Conservation (phyloP, 2,329 filamentous ascomycete genomes). For the Trichoderma polysporum region DNA sequence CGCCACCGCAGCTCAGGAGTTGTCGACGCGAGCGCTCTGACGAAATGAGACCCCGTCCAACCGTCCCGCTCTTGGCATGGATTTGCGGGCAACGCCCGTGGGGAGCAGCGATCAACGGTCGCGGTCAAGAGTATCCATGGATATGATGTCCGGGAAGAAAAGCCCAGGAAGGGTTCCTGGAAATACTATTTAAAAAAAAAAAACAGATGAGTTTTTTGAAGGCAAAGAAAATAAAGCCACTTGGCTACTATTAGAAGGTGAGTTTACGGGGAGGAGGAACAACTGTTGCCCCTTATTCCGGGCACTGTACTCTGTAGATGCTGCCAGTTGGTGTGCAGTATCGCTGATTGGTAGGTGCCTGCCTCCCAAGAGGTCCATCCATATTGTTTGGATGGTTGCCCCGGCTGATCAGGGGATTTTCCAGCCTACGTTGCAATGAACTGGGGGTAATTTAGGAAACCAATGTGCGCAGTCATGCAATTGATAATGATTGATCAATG, state of each 20-base stretch:
- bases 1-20: not conserved
- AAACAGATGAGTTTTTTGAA: not conserved
- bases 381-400: not conserved
- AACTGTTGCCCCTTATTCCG: not conserved
- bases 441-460: not conserved
- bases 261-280: not conserved
- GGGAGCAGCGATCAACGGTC: slow-evolving; percentile 16
- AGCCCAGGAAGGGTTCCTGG: not conserved
- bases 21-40: not conserved
- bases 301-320: not conserved
- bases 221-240: not conserved
- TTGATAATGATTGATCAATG: too few relatives aligned
- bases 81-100: slow-evolving; percentile 12
- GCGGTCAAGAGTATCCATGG: not conserved
- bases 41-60: slow-evolving; percentile 13
- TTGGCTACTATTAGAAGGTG: not conserved
- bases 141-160: not conserved
- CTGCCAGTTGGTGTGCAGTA: too few relatives aligned
- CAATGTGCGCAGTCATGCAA: not conserved
- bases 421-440: not conserved
- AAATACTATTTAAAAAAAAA: not conserved
- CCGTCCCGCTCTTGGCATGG: slow-evolving; percentile 8
- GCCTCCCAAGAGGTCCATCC: too few relatives aligned
- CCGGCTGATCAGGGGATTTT: not conserved
- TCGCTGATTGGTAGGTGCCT: not conserved